Conservation (phyloP, 2,329 filamentous ascomycete genomes). For the Pseudonectria foliicola region DNA sequence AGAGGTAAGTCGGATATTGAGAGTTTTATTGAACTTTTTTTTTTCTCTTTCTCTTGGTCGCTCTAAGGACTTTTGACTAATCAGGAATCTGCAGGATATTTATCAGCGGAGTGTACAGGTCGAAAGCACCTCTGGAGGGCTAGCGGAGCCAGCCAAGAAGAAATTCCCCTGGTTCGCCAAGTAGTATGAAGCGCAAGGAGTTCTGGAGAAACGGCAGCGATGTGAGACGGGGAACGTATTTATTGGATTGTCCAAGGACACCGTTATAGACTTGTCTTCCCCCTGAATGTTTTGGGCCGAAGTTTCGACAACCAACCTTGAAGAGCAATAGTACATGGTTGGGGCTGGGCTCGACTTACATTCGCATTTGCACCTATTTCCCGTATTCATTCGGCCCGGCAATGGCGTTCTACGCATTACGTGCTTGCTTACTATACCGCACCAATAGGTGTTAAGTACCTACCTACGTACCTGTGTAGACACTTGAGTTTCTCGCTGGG, state of each 20-base stretch:
- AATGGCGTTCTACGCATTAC: too few species aligned
- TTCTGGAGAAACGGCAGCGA: constrained; percentile 11
- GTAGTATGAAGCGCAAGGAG: constrained; percentile 24
- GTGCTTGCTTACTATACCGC: too few species aligned
- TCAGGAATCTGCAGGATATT: constrained; percentile 43
- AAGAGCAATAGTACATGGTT: constrained; percentile 3
- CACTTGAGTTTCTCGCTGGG: too few species aligned
- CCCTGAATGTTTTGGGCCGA: constrained; percentile 8
- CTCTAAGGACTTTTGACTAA: constrained; percentile 16
- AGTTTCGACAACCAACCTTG: constrained; percentile 3
- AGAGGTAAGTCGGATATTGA: constrained; percentile 75
- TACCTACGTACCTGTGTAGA: too few species aligned
- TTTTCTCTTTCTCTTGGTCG: too few species aligned
- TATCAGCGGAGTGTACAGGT: constrained; percentile 56
- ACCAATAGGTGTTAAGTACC: too few species aligned
- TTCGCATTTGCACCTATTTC: too few species aligned
- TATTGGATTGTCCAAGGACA: too few species aligned
- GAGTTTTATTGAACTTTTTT: too few species aligned
- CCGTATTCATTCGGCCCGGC: too few species aligned
- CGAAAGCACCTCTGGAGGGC: constrained; percentile 42
- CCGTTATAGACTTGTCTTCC: constrained; percentile 17
- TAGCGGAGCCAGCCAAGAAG: constrained; percentile 48
- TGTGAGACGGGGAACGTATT: constrained; percentile 2
- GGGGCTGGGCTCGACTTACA: constrained; percentile 1
- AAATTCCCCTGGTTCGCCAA: constrained; percentile 62